Evolutionary conservation across 2,329 filamentous ascomycete genomes (phyloP), one percentile per base, ranked within the genome.

Genomic region (Aspergillus jensenii): DNA sequence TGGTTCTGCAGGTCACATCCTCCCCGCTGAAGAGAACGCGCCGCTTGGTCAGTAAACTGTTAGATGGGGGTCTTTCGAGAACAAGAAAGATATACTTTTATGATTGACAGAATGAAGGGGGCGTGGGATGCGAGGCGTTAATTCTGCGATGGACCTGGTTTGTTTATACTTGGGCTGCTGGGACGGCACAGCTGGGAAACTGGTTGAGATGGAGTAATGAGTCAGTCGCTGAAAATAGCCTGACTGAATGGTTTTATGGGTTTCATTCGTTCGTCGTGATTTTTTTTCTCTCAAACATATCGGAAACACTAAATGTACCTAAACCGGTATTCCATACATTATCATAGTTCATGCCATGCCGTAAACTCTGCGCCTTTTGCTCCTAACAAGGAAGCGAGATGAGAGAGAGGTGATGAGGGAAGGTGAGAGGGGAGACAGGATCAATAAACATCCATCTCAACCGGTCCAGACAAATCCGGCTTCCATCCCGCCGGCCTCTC

Each of bases 401-500:
- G 27, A 4, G 27, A 31, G 27, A 21, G 21, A 21, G 21, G 21
- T 21, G 21, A 8, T 27, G 25, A 31, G 27, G 9, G 27, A 31
- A 31, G 27, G 27, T 31, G 35, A 37, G 14, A 37, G 5, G 21
- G 12, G 1, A 33, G 33, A 50, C 23, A n/a, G 27, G 17, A 19
- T 73, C 60, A 78, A 64, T 75, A 75, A 51, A 66, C 72, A 49
- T 77, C 72, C 48, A 76, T 72, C 47, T 73, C 72, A 52, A 71
- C 71, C 19, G 74, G 74, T 21, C 68, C 77, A 23, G 78, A 76
- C 70, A 90, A 74, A 70, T 96, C 93, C 4, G 93, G 93, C 70
- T 95, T 84, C 93, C 93, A 98, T 0, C 93, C 93, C 70, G 89
- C 90, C 0, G 93, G 93, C 61, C 92, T 80, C 79, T 99, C 95